These are phyloP conservation scores for Triticum turgidum DNA, from an alignment of 176 grass and related monocot genomes.

Conservation along the genomic window DNA sequence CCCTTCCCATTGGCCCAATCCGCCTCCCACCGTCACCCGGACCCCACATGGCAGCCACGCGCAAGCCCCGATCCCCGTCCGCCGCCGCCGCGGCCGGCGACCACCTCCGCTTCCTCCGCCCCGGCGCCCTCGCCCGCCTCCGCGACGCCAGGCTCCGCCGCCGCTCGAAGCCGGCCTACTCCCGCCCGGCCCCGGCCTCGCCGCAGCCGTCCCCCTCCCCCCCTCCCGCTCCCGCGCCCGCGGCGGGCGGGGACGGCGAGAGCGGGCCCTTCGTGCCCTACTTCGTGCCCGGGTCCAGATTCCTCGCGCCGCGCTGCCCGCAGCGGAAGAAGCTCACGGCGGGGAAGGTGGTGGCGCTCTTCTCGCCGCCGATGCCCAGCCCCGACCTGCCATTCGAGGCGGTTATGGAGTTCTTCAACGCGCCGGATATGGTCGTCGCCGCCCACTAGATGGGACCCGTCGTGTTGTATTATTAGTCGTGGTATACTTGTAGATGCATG, in stretches of 20 bases:
- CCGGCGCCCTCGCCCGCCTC: conserved; percentile 67
- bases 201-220: not conserved
- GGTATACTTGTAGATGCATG: conserved; percentile 38
- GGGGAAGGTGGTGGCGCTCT: conserved; percentile 51
- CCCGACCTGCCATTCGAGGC: conserved; percentile 27
- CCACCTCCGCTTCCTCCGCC: conserved; percentile 73
- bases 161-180: not conserved
- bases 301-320: conserved; percentile 31
- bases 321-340: conserved; percentile 67
- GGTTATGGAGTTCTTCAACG: conserved; percentile 50
- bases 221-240: conserved; percentile 18
- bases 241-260: not conserved
- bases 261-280: conserved; percentile 17
- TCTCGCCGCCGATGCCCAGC: conserved; percentile 38
- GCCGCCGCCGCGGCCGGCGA: conserved; percentile 12
- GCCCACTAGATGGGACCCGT: conserved; percentile 44
- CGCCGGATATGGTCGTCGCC: conserved; percentile 55
- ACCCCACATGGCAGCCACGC: conserved; percentile 42
- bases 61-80: conserved; percentile 22
- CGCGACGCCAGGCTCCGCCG: conserved; percentile 53
- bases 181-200: conserved; percentile 27
- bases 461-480: conserved; percentile 8
- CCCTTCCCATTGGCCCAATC: not conserved
- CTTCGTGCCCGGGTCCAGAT: conserved; percentile 33
- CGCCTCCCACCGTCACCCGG: not conserved